phyloP scores from a whole-genome alignment of 306 rosid species.

The Canavalia ensiformis region DNA sequence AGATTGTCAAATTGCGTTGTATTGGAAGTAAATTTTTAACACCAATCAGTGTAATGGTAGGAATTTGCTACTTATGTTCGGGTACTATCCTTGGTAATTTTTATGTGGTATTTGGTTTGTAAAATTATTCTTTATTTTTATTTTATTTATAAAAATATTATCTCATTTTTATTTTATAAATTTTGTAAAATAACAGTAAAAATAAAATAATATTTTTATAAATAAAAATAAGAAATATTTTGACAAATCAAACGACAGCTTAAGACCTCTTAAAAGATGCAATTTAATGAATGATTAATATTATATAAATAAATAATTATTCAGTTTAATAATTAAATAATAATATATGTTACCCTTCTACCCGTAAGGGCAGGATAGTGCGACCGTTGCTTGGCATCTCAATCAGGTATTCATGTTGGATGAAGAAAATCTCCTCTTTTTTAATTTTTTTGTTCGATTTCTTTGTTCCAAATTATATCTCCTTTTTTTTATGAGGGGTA shows the following conservation, averaged over 20 bases:
- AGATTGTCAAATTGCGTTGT: background rate
- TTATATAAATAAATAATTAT: too few relatives aligned
- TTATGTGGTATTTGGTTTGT: too few relatives aligned
- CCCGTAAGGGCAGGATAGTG: background rate
- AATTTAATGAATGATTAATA: background rate
- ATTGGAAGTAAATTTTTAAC: background rate
- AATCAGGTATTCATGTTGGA: background rate
- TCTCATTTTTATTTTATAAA: too few relatives aligned
- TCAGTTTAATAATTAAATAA: background rate
- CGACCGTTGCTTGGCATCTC: slow-evolving; percentile 2
- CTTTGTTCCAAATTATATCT: background rate
- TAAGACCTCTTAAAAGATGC: background rate
- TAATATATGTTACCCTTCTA: background rate
- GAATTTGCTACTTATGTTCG: background rate
- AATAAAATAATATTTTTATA: too few relatives aligned
- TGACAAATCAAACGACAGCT: too few relatives aligned
- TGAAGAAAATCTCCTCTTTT: too few relatives aligned
- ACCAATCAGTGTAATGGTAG: background rate
- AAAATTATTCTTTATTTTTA: too few relatives aligned
- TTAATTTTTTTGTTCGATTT: background rate
- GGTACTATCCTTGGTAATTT: too few relatives aligned
- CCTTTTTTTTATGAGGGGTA: background rate
- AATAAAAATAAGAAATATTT: too few relatives aligned
- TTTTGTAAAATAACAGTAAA: too few relatives aligned
- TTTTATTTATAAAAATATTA: too few relatives aligned